Percentiles rank a stretch among this genome's conserved stretches.
Conservation (phyloP, 495 filamentous ascomycete genomes). For the Aspergillus incahuasiensis region DNA sequence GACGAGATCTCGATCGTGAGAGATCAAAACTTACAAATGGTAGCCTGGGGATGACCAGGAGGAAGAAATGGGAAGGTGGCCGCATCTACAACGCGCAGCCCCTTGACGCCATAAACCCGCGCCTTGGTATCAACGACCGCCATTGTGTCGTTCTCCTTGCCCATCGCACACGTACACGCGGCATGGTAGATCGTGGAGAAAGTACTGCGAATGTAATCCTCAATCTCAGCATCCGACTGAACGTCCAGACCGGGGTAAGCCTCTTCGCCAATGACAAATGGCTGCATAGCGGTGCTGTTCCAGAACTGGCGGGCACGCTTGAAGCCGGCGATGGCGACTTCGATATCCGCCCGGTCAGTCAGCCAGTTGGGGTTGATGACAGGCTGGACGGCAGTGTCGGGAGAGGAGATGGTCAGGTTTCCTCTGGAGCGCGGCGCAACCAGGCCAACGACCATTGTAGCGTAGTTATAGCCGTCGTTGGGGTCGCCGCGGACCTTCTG, state of each 20-base stretch:
- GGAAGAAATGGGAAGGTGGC: constrained; percentile 38
- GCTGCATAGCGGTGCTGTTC: background rate
- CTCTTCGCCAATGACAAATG: no score
- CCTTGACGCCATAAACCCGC: constrained; percentile 44
- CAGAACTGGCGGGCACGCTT: constrained; percentile 32
- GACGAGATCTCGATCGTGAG: no score
- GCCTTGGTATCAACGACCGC: constrained; percentile 53
- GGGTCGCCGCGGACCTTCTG: constrained; percentile 17
- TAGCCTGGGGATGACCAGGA: constrained; percentile 10
- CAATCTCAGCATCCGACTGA: no score
- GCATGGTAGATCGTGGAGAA: no score
- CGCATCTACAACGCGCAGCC: constrained; percentile 55
- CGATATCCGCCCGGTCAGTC: constrained; percentile 36
- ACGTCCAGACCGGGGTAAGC: no score
- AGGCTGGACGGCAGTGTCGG: constrained; percentile 32
- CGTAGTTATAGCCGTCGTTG: constrained; percentile 41
- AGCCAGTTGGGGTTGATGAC: constrained; percentile 49
- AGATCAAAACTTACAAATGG: constrained; percentile 5
- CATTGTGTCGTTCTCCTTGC: constrained; percentile 41
- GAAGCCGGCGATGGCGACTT: constrained; percentile 44
- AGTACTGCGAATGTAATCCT: no score
- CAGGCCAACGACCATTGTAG: constrained; percentile 31
- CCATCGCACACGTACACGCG: constrained; percentile 43
- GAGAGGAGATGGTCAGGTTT: constrained; percentile 43
- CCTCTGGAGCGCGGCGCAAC: constrained; percentile 48